Conservation (phyloP, 495 filamentous ascomycete genomes). For the Corynascus novoguineensis region DNA sequence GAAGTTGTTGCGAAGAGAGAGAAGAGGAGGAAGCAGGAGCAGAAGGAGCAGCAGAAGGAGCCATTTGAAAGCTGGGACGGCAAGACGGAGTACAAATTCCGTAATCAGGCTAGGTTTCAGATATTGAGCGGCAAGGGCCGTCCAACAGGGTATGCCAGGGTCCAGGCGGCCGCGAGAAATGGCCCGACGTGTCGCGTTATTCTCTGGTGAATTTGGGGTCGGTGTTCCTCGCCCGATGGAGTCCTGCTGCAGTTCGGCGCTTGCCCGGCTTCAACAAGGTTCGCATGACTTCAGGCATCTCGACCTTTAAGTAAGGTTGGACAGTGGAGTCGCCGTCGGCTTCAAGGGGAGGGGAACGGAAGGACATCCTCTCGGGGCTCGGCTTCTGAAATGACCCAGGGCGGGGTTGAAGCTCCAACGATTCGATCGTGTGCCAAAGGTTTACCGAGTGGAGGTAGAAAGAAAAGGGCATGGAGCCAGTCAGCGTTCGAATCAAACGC, state of each 20-base stretch:
- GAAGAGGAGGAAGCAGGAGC: conserved; percentile 15
- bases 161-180: background rate
- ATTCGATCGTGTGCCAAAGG: background rate
- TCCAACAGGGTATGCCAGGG: conserved; percentile 1
- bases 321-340: conserved; percentile 4
- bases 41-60: conserved; percentile 1
- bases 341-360: background rate
- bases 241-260: background rate
- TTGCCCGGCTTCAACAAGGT: background rate
- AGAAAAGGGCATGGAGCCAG: background rate
- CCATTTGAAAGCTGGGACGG: conserved; percentile 13
- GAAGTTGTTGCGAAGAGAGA: conserved; percentile 15
- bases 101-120: conserved; percentile 11
- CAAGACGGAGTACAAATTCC: background rate
- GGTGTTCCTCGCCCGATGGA: background rate
- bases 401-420: conserved; percentile 1
- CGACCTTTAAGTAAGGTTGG: background rate
- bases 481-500: background rate
- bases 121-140: conserved; percentile 2
- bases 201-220: background rate
- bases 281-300: background rate
- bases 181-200: background rate
- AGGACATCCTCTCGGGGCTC: conserved; percentile 2
- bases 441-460: background rate
- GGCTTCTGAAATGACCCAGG: background rate